phyloP scores from a whole-genome alignment of 768 basidiomycete genomes.

The Lentinula aciculospora region DNA sequence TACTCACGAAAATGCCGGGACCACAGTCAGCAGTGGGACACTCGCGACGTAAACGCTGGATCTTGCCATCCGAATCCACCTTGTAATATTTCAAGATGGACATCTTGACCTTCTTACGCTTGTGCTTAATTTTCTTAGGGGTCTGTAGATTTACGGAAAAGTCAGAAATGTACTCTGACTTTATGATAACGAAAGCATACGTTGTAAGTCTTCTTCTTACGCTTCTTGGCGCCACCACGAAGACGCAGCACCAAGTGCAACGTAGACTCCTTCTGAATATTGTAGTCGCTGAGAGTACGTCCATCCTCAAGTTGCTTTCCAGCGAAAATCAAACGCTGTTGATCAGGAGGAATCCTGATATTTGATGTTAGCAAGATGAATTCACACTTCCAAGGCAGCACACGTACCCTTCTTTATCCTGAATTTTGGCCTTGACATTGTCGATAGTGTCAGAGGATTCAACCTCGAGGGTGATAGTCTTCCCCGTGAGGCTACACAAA shows the following conservation, averaged over 20 bases:
- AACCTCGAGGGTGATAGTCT: conserved; percentile 98
- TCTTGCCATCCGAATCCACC: conserved; percentile 99
- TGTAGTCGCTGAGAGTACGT: conserved; percentile 90
- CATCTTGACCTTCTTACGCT: conserved; percentile 99
- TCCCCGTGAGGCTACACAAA: conserved; percentile 82
- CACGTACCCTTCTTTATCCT: conserved; percentile 91
- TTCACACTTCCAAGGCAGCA: no score
- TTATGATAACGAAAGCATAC: conserved; percentile 35
- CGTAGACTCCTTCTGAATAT: conserved; percentile 99
- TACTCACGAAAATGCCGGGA: conserved; percentile 77
- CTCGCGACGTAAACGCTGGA: conserved; percentile 97
- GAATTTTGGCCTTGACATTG: conserved; percentile 97
- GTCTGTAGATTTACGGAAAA: conserved; percentile 44
- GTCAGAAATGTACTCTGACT: background rate
- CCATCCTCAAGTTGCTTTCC: conserved; percentile 99
- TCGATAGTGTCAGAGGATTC: conserved; percentile 97
- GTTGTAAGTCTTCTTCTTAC: conserved; percentile 99
- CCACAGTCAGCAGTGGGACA: conserved; percentile 84
- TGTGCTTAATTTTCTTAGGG: conserved; percentile 99
- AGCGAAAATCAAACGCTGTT: conserved; percentile 97
- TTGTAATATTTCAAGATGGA: conserved; percentile 99
- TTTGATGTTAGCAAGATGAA: conserved; percentile 7
- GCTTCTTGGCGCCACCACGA: conserved; percentile 99
- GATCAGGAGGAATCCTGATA: conserved; percentile 81
- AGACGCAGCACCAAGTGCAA: conserved; percentile 96